Conservation (phyloP, 495 filamentous ascomycete species). For the Aspergillus coremiiformis region DNA sequence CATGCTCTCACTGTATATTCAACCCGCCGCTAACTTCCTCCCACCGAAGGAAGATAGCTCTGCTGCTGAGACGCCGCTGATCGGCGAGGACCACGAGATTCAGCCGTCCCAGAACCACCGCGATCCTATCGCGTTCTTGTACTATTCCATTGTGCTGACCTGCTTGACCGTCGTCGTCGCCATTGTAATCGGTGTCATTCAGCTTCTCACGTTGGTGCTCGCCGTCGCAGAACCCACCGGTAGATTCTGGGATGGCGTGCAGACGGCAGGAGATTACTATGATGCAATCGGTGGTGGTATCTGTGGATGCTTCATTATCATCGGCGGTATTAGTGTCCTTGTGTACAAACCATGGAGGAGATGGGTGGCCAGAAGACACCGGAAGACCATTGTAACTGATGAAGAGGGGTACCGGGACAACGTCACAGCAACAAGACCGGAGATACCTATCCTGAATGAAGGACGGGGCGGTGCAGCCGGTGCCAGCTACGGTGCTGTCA, state of each 20-base stretch:
- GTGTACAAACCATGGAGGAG: constrained; percentile 72
- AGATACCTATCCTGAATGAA: constrained; percentile 3
- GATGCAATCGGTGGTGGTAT: constrained; percentile 83
- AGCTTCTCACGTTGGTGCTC: constrained; percentile 68
- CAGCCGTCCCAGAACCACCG: constrained; percentile 37
- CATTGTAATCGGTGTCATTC: constrained; percentile 75
- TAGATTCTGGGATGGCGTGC: constrained; percentile 80
- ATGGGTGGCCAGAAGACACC: constrained; percentile 43
- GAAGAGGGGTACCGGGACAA: constrained; percentile 22
- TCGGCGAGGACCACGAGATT: constrained; percentile 16
- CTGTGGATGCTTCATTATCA: constrained; percentile 72
- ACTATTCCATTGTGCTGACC: constrained; percentile 90
- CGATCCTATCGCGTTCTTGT: constrained; percentile 79
- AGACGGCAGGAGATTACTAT: constrained; percentile 67
- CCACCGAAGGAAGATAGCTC: constrained; percentile 21
- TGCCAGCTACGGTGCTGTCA: constrained; percentile 9
- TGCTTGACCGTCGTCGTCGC: constrained; percentile 83
- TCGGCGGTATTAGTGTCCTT: constrained; percentile 62
- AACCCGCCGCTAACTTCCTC: constrained; percentile 41
- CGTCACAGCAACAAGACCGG: background rate
- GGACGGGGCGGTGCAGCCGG: background rate
- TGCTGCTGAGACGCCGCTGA: constrained; percentile 11
- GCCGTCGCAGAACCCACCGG: constrained; percentile 68
- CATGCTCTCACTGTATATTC: constrained; percentile 92
- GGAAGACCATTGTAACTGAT: constrained; percentile 19